Conservation (phyloP, 148 eudicot genomes). For the Chenopodium berlandieri region DNA sequence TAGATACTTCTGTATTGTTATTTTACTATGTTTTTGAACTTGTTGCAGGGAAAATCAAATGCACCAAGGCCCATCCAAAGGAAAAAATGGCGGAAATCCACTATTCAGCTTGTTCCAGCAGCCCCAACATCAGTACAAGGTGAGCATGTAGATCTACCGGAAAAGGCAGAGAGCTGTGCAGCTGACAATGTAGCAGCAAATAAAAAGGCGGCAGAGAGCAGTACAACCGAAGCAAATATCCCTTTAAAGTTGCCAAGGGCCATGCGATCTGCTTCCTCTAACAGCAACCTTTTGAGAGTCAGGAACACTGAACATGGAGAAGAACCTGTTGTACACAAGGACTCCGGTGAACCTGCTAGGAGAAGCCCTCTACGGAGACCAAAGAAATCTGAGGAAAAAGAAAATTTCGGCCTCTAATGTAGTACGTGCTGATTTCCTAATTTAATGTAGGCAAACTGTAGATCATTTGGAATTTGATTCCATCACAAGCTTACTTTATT, state of each 20-base stretch:
- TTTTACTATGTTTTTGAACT: not conserved
- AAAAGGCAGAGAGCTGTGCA: constrained; percentile 32
- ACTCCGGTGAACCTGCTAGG: constrained; percentile 41
- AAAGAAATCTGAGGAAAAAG: constrained; percentile 51
- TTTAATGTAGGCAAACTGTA: not conserved
- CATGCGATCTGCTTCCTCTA: constrained; percentile 57
- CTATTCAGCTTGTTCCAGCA: constrained; percentile 66
- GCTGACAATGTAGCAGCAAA: constrained; percentile 14
- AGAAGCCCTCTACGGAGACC: constrained; percentile 45
- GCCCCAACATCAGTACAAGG: constrained; percentile 41
- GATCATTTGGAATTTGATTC: not conserved
- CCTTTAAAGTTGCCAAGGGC: constrained; percentile 73
- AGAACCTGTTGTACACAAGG: constrained; percentile 40
- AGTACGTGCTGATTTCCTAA: not conserved
- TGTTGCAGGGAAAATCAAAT: constrained; percentile 56
- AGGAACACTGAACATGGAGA: constrained; percentile 58
- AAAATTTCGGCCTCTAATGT: constrained; percentile 46
- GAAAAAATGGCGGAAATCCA: constrained; percentile 83
- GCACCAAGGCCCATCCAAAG: constrained; percentile 59
- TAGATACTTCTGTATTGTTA: not conserved
- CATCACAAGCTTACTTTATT: not conserved
- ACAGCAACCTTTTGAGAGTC: constrained; percentile 54
- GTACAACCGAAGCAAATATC: constrained; percentile 34
- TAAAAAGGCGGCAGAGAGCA: constrained; percentile 39
- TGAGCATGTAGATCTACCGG: constrained; percentile 37